Evolutionary conservation across 352 stramenopile species (phyloP).

Genomic region (Pseudoperonospora humuli): DNA sequence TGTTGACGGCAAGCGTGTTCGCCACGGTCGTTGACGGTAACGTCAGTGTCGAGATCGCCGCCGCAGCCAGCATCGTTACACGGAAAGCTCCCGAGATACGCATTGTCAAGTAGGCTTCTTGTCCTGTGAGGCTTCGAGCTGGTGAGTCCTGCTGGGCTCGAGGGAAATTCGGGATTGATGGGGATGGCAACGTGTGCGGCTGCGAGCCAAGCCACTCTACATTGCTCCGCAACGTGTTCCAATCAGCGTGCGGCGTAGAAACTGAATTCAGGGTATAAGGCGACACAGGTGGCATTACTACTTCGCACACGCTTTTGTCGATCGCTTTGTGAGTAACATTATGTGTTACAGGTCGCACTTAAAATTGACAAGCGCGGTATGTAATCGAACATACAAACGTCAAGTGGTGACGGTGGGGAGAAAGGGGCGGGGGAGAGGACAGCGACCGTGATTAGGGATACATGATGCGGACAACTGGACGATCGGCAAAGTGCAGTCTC

Average conservation of each 20-base stretch:
- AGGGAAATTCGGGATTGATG: conserved; percentile 58
- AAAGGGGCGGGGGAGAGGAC: conserved; percentile 17
- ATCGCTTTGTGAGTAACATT: conserved; percentile 4
- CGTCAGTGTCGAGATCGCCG: conserved; percentile 36
- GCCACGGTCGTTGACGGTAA: conserved; percentile 12
- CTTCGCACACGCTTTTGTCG: background rate
- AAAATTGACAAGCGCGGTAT: background rate
- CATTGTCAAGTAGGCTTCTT: conserved; percentile 30
- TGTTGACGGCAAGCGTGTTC: conserved; percentile 9
- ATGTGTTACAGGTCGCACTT: conserved; percentile 7
- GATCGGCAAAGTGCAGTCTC: conserved; percentile 1
- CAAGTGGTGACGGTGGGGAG: conserved; percentile 16
- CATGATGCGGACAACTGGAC: conserved; percentile 21
- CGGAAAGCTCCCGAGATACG: conserved; percentile 46
- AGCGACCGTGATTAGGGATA: conserved; percentile 13
- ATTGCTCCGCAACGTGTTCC: conserved; percentile 12
- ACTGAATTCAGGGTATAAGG: conserved; percentile 17
- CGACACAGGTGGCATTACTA: conserved; percentile 6
- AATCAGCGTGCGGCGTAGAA: conserved; percentile 23
- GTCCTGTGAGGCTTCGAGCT: conserved; percentile 2
- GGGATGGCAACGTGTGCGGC: conserved; percentile 19
- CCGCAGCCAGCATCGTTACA: conserved; percentile 40
- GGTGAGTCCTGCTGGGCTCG: conserved; percentile 21
- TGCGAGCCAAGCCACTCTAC: conserved; percentile 16
- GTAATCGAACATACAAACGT: conserved; percentile 19